Percentiles rank a stretch among this genome's conserved stretches.
Evolutionary conservation across 306 rosid genomes (phyloP).

Genomic region (Quercus alba): DNA sequence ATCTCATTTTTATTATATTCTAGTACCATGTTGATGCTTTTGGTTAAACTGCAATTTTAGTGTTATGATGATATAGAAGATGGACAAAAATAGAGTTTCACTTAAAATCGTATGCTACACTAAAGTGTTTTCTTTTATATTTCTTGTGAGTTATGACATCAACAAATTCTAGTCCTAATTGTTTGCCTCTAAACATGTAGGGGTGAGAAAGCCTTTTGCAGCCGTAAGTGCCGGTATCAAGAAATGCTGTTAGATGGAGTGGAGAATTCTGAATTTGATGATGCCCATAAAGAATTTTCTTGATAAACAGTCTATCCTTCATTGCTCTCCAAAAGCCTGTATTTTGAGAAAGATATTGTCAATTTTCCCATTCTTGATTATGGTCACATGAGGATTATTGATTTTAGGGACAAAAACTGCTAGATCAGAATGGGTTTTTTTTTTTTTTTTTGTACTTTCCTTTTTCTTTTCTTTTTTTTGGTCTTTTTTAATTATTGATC

Average conservation of each 20-base stretch:
- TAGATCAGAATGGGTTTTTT: neutral
- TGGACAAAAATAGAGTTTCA: too few species aligned
- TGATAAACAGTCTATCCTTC: slow-evolving; percentile 1
- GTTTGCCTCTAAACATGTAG: slow-evolving; percentile 36
- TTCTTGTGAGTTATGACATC: neutral
- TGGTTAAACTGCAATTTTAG: too few species aligned
- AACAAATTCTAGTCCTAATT: neutral
- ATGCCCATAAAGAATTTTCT: slow-evolving; percentile 5
- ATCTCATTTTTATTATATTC: too few species aligned
- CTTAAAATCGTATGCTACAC: too few species aligned
- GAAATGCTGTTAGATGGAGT: slow-evolving; percentile 74
- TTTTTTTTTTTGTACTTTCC: neutral
- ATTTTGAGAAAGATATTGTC: neutral
- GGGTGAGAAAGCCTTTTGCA: slow-evolving; percentile 92
- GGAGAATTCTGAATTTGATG: slow-evolving; percentile 45
- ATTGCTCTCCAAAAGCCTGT: neutral
- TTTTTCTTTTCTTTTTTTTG: neutral
- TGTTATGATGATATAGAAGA: too few species aligned
- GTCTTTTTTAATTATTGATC: neutral
- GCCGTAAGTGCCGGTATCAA: slow-evolving; percentile 69
- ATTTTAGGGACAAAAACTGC: neutral
- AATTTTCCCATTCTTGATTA: slow-evolving; percentile 23
- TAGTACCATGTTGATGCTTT: too few species aligned
- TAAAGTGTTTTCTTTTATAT: neutral
- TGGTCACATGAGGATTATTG: neutral